These are phyloP conservation scores for Erucastrum elatum DNA, from an alignment of 345 rosid species.

Conservation along the genomic window DNA sequence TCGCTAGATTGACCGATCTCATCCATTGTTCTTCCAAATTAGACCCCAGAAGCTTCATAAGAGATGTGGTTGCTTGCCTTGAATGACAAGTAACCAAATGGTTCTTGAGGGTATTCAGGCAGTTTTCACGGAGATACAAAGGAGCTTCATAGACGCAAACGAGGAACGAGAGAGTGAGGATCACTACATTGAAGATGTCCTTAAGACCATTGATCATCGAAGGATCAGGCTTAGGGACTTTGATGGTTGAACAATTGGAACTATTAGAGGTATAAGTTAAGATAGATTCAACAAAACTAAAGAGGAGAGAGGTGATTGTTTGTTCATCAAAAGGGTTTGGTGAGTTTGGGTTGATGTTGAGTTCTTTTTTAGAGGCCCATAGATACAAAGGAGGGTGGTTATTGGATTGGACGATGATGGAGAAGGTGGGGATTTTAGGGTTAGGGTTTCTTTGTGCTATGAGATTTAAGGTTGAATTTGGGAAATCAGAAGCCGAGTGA, in stretches of 20 bases:
- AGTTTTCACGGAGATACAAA: conserved; percentile 54
- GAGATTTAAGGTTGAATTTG: conserved; percentile 58
- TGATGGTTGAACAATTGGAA: conserved; percentile 36
- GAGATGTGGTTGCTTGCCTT: conserved; percentile 47
- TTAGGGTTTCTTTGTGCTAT: conserved; percentile 44
- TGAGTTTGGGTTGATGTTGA: conserved; percentile 46
- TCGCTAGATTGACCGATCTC: conserved; percentile 72
- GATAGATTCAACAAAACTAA: conserved; percentile 58
- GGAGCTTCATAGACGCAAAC: conserved; percentile 85
- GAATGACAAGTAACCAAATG: conserved; percentile 43
- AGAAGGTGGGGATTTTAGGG: conserved; percentile 46
- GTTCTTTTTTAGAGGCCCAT: conserved; percentile 64
- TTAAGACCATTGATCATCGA: conserved; percentile 34
- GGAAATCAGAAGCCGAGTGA: conserved; percentile 48
- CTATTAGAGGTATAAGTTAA: conserved; percentile 54
- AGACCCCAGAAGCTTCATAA: conserved; percentile 67
- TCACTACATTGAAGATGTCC: conserved; percentile 59
- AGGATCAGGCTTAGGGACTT: conserved; percentile 43
- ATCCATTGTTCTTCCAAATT: conserved; percentile 90
- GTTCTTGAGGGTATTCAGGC: conserved; percentile 52
- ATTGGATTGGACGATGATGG: conserved; percentile 52
- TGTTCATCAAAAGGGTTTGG: conserved; percentile 46
- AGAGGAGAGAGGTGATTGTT: conserved; percentile 45
- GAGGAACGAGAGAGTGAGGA: conserved; percentile 57
- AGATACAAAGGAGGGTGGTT: conserved; percentile 53